Percentiles rank a stretch among this genome's conserved stretches.
Evolutionary conservation across 345 rosid species (phyloP).

Genomic region (Limnanthes douglasii): DNA sequence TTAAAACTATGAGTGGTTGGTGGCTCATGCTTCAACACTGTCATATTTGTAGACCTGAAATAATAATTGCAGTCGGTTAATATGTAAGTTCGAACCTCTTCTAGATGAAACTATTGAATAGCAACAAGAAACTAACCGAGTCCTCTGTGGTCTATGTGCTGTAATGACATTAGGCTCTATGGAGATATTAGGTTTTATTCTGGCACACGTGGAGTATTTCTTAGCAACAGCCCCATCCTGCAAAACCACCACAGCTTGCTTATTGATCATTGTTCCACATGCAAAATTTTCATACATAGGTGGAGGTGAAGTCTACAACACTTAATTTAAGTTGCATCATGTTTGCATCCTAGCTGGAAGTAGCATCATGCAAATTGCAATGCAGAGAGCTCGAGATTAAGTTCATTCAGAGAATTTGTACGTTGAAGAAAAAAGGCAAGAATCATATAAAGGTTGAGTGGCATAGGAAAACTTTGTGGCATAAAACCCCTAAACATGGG

Average conservation of each 20-base stretch:
- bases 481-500: no score
- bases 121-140: constrained; percentile 18
- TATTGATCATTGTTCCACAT: no score
- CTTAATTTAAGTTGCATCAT: no score
- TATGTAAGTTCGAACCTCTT: constrained; percentile 1
- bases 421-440: neutral
- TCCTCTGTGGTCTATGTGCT: constrained; percentile 46
- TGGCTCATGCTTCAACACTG: constrained; percentile 16
- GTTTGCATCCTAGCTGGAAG: no score
- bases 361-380: constrained; percentile 4
- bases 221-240: constrained; percentile 29
- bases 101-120: constrained; percentile 1
- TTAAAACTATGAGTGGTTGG: constrained; percentile 29
- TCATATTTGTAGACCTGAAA: constrained; percentile 35
- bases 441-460: neutral
- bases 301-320: no score
- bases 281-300: no score
- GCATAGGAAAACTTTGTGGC: constrained; percentile 5
- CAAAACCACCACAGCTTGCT: constrained; percentile 12
- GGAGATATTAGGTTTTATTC: constrained; percentile 48
- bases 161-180: constrained; percentile 68
- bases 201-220: constrained; percentile 15
- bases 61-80: constrained; percentile 3
- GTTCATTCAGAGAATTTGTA: neutral
- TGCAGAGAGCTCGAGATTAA: neutral